A percentile compares a stretch with the other conserved stretches of the same genome.
phyloP scores from a whole-genome alignment of 257 asterid genomes.

The Petrea volubilis region DNA sequence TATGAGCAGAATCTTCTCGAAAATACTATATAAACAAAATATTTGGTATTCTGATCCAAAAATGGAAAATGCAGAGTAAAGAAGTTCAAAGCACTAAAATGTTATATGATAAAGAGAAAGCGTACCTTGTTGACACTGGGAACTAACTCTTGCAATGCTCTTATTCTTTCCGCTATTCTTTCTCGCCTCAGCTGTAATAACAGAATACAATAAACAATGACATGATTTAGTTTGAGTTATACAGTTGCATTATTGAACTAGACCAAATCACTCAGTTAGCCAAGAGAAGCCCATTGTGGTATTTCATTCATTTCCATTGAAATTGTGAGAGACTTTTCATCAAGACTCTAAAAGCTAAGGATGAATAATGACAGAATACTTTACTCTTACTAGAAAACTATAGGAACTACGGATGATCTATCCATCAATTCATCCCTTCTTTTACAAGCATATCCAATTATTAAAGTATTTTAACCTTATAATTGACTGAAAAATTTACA shows the following conservation, averaged over 20 bases:
- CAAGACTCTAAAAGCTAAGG: neutral
- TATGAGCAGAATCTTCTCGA: constrained; percentile 17
- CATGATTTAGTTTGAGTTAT: neutral
- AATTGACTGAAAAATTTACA: neutral
- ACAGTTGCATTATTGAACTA: neutral
- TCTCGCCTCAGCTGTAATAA: constrained; percentile 80
- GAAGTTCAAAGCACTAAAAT: neutral
- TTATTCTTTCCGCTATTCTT: constrained; percentile 91
- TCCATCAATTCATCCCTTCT: constrained; percentile 3
- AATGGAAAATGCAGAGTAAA: too few relatives aligned
- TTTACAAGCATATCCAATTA: neutral
- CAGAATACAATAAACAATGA: constrained; percentile 9
- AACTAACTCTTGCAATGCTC: constrained; percentile 97
- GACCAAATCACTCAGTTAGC: neutral
- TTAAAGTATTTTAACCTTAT: neutral
- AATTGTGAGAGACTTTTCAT: neutral
- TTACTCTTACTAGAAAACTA: constrained; percentile 7
- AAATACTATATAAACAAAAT: neutral
- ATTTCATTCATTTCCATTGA: neutral
- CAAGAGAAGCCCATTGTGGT: neutral
- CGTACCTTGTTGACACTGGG: constrained; percentile 96
- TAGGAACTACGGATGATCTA: neutral
- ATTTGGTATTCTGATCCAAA: neutral
- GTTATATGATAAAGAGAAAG: constrained; percentile 3
- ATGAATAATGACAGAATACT: neutral